Evolutionary conservation across 129 eudicot genomes (phyloP).

Genomic region (Smallanthus sonchifolius): DNA sequence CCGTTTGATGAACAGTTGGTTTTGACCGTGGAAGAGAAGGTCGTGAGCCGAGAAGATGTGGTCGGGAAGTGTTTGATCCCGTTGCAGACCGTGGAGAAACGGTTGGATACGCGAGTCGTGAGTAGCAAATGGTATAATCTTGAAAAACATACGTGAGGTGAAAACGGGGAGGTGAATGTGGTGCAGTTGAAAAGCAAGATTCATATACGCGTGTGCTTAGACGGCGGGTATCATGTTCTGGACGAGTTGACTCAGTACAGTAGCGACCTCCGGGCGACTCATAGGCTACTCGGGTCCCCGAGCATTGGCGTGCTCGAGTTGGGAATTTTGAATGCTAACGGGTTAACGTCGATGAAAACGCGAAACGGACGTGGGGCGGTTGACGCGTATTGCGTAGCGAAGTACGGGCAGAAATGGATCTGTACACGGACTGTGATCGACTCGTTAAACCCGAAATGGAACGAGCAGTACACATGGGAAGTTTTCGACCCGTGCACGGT

Average conservation of each 20-base stretch:
- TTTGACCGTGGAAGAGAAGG: constrained; percentile 28
- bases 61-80: constrained; percentile 30
- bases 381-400: constrained; percentile 40
- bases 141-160: constrained; percentile 22
- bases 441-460: constrained; percentile 30
- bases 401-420: constrained; percentile 37
- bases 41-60: constrained; percentile 25
- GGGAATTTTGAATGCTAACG: constrained; percentile 33
- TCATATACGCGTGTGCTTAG: constrained; percentile 34
- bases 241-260: constrained; percentile 43
- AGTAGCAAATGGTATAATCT: constrained; percentile 29
- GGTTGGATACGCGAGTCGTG: constrained; percentile 14
- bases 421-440: constrained; percentile 32
- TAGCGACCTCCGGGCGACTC: constrained; percentile 25
- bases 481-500: constrained; percentile 37
- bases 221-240: constrained; percentile 41
- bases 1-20: constrained; percentile 30
- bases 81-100: constrained; percentile 23
- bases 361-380: constrained; percentile 36
- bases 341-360: constrained; percentile 28
- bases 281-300: constrained; percentile 21
- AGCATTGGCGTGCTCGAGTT: constrained; percentile 30
- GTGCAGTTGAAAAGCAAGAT: constrained; percentile 27
- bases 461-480: constrained; percentile 36
- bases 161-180: constrained; percentile 21